A percentile compares a stretch with the other conserved stretches of the same genome.
Conservation (phyloP, 2,329 filamentous ascomycete genomes). For the Ophiostoma fasciatum region DNA sequence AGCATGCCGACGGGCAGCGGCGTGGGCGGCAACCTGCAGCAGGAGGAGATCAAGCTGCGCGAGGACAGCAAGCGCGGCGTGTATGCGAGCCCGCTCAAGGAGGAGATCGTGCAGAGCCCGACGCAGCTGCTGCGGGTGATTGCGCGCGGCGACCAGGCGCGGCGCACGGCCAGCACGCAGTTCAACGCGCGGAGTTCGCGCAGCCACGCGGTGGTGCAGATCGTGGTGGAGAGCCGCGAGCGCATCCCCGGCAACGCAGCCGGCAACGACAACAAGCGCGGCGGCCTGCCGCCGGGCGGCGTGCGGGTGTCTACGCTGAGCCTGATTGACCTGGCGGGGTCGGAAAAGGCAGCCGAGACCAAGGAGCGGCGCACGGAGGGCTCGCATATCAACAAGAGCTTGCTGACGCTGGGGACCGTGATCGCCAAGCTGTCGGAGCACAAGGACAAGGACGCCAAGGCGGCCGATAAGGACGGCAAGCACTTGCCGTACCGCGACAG, state of each 20-base stretch:
- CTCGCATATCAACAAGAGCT: conserved; percentile 95
- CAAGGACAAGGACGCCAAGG: conserved; percentile 66
- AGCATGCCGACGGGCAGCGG: conserved; percentile 52
- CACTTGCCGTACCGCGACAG: conserved; percentile 95
- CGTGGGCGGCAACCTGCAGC: conserved; percentile 36
- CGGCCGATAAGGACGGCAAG: conserved; percentile 67
- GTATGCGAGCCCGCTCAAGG: conserved; percentile 89
- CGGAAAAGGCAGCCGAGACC: conserved; percentile 86
- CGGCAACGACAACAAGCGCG: conserved; percentile 46
- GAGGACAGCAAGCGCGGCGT: conserved; percentile 95
- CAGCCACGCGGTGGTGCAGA: conserved; percentile 96
- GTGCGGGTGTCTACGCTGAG: conserved; percentile 92
- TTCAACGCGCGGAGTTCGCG: conserved; percentile 94
- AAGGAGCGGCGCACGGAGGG: conserved; percentile 91
- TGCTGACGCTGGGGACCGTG: conserved; percentile 88
- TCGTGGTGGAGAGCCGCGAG: conserved; percentile 92
- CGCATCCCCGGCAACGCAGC: conserved; percentile 44
- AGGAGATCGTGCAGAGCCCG: conserved; percentile 96
- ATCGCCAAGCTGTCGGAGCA: conserved; percentile 83
- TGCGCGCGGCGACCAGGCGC: conserved; percentile 79
- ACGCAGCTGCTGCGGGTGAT: conserved; percentile 92
- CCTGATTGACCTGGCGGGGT: conserved; percentile 90
- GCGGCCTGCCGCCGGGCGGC: conserved; percentile 63
- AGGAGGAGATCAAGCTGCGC: conserved; percentile 92
- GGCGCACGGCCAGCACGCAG: conserved; percentile 85